phyloP scores from a whole-genome alignment of 2,329 filamentous ascomycete species.

The Annulohypoxylon truncatum region DNA sequence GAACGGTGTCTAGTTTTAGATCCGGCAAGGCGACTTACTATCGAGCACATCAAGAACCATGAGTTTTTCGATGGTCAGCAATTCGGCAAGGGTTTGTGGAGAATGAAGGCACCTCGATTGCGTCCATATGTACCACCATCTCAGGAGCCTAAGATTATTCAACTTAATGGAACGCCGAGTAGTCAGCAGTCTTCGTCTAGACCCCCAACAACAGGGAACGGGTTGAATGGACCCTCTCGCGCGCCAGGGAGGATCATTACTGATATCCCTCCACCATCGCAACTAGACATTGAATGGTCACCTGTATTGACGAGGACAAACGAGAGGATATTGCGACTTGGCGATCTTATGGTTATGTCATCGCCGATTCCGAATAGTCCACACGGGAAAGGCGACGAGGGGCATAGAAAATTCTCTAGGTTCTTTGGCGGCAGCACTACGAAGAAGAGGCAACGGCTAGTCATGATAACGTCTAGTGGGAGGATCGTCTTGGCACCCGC shows the following conservation, averaged over 20 bases:
- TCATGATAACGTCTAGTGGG: slow-evolving; percentile 93
- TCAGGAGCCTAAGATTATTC: slow-evolving; percentile 79
- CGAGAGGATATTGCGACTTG: slow-evolving; percentile 93
- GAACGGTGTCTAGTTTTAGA: slow-evolving; percentile 92
- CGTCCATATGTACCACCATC: slow-evolving; percentile 84
- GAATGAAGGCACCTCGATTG: slow-evolving; percentile 86
- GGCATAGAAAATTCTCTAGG: slow-evolving; percentile 88
- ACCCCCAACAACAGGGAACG: slow-evolving; percentile 52
- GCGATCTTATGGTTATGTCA: slow-evolving; percentile 87
- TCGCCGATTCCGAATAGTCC: slow-evolving; percentile 81
- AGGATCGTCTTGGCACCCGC: slow-evolving; percentile 90
- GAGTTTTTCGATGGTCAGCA: slow-evolving; percentile 90
- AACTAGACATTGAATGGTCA: slow-evolving; percentile 98
- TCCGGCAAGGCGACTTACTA: slow-evolving; percentile 82
- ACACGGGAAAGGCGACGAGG: slow-evolving; percentile 76
- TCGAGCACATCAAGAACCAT: slow-evolving; percentile 97
- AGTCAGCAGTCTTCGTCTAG: slow-evolving; percentile 46
- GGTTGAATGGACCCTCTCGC: slow-evolving; percentile 62
- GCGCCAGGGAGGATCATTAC: slow-evolving; percentile 87
- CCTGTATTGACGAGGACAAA: slow-evolving; percentile 91
- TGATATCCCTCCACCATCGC: slow-evolving; percentile 94
- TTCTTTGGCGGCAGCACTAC: slow-evolving; percentile 93
- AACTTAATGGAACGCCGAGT: slow-evolving; percentile 70
- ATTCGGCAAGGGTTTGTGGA: slow-evolving; percentile 90
- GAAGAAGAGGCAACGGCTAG: slow-evolving; percentile 92